phyloP scores from a whole-genome alignment of 2,329 filamentous ascomycete species.

The Cytospora piceae region DNA sequence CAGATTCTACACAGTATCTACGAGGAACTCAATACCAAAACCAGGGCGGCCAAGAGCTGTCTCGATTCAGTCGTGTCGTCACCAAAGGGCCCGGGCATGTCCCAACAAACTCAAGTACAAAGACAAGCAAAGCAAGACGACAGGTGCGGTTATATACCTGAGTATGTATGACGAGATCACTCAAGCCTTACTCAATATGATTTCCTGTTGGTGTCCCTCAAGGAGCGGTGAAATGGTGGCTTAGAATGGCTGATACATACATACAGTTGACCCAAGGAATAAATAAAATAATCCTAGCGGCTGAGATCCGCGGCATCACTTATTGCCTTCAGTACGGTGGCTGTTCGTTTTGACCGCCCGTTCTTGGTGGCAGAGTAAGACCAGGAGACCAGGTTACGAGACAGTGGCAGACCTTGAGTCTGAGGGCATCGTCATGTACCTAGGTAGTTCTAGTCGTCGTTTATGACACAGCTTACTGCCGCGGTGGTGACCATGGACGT shows the following conservation, averaged over 20 bases:
- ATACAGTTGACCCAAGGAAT: background rate
- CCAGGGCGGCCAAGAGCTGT: background rate
- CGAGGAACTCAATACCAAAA: background rate
- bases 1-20: background rate
- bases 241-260: background rate
- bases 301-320: conserved; percentile 18
- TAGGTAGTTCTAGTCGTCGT: background rate
- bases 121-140: conserved; percentile 5
- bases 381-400: conserved; percentile 21
- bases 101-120: conserved; percentile 3
- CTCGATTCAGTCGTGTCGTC: background rate
- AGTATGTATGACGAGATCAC: conserved; percentile 7
- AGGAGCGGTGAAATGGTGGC: conserved; percentile 11
- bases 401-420: background rate
- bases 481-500: background rate
- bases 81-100: background rate
- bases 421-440: background rate
- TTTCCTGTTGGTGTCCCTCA: conserved; percentile 8
- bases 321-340: conserved; percentile 1
- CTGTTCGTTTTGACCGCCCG: conserved; percentile 2
- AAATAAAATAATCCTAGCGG: conserved; percentile 3
- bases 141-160: conserved; percentile 8
- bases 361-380: conserved; percentile 8
- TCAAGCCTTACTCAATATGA: background rate
- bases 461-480: background rate